A percentile compares a stretch with the other conserved stretches of the same genome.
These are phyloP conservation scores for Diutina siamensis DNA, from an alignment of 1,139 yeast genomes.

Conservation along the genomic window DNA sequence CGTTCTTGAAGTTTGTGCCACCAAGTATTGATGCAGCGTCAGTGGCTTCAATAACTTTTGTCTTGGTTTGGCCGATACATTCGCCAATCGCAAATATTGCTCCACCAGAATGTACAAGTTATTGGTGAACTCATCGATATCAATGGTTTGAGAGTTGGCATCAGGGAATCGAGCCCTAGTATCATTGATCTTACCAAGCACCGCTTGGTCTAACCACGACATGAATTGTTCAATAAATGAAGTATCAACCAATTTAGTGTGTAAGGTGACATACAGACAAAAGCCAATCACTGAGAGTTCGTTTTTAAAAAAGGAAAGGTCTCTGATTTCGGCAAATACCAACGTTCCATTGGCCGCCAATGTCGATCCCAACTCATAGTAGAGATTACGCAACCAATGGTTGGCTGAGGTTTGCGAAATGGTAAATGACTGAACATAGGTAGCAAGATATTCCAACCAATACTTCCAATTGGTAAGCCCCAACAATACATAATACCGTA, in stretches of 20 bases:
- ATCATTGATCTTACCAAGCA: neutral
- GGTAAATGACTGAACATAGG: slow-evolving; percentile 18
- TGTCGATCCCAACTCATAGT: neutral
- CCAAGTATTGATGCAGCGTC: slow-evolving; percentile 22
- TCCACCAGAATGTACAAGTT: slow-evolving; percentile 20
- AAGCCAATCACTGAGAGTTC: neutral
- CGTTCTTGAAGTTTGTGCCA: slow-evolving; percentile 22
- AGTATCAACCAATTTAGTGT: slow-evolving; percentile 17
- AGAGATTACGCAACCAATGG: slow-evolving; percentile 19
- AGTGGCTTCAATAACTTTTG: slow-evolving; percentile 16
- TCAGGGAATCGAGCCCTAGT: slow-evolving; percentile 20
- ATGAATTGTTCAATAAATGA: slow-evolving; percentile 12
- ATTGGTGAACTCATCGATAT: slow-evolving; percentile 20
- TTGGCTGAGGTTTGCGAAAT: slow-evolving; percentile 27
- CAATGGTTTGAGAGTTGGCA: slow-evolving; percentile 16
- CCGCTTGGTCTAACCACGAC: neutral
- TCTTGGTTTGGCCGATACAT: slow-evolving; percentile 11
- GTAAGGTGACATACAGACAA: slow-evolving; percentile 13
- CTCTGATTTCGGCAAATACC: neutral
- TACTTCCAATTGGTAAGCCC: slow-evolving; percentile 19
- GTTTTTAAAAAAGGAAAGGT: neutral
- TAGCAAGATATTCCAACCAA: slow-evolving; percentile 24
- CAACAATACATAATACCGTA: slow-evolving; percentile 24
- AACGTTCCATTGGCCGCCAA: neutral
- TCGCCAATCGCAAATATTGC: slow-evolving; percentile 13